These are phyloP conservation scores for Tillandsia fasciculata DNA, from an alignment of 176 grass and related monocot species.

Conservation along the genomic window DNA sequence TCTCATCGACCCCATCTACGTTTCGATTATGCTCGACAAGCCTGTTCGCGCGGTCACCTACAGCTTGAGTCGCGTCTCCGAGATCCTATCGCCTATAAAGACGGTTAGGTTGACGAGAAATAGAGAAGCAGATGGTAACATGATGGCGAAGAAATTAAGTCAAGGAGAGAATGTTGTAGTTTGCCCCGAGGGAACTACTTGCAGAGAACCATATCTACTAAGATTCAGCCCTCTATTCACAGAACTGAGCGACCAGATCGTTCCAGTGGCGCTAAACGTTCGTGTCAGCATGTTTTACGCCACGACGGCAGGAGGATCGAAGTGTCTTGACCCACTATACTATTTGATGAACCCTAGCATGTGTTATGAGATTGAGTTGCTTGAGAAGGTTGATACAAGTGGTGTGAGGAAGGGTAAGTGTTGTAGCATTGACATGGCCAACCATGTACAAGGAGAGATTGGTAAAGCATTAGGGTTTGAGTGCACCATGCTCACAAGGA, in stretches of 20 bases:
- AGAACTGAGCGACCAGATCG: conserved; percentile 40
- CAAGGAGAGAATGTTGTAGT: conserved; percentile 41
- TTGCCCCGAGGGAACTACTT: conserved; percentile 77
- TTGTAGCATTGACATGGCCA: conserved; percentile 33
- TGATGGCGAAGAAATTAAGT: conserved; percentile 24
- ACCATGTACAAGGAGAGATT: conserved; percentile 55
- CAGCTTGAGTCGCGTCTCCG: conserved; percentile 60
- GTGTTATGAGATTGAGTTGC: conserved; percentile 37
- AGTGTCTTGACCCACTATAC: conserved; percentile 54
- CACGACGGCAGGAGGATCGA: conserved; percentile 55
- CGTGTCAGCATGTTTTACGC: conserved; percentile 62
- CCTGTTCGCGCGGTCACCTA: conserved; percentile 45
- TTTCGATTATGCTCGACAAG: conserved; percentile 15
- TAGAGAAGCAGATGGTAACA: conserved; percentile 35
- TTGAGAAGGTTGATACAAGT: conserved; percentile 23
- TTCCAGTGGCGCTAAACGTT: conserved; percentile 53
- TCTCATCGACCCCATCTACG: conserved; percentile 54
- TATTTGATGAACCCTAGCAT: conserved; percentile 60
- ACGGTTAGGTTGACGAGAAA: conserved; percentile 54
- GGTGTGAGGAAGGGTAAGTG: neutral
- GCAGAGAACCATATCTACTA: conserved; percentile 69
- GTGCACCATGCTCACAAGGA: conserved; percentile 67
- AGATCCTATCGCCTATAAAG: conserved; percentile 58
- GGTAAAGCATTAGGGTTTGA: conserved; percentile 42
- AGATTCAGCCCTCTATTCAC: conserved; percentile 73